These are phyloP conservation scores for Lactifluus pinguis DNA, from an alignment of 768 basidiomycete genomes.

Conservation along the genomic window DNA sequence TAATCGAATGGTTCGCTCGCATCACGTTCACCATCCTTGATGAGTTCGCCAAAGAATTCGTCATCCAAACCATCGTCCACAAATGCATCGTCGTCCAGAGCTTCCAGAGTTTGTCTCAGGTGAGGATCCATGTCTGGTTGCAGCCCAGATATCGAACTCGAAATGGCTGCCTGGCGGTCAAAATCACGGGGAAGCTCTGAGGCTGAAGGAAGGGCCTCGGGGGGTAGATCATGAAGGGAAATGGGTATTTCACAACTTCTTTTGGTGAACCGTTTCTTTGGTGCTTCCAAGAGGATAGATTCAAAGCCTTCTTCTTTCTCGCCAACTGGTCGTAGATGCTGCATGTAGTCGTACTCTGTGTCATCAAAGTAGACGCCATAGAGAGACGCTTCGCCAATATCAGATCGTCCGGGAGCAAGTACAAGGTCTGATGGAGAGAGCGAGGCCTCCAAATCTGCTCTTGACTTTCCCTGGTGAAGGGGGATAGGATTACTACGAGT, in stretches of 20 bases:
- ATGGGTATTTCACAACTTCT: constrained; percentile 31
- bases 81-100: constrained; percentile 93
- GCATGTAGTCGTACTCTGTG: constrained; percentile 96
- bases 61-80: constrained; percentile 70
- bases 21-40: constrained; percentile 60
- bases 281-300: constrained; percentile 73
- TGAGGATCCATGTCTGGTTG: constrained; percentile 96
- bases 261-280: constrained; percentile 32
- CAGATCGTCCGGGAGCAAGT: constrained; percentile 37
- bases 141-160: constrained; percentile 77
- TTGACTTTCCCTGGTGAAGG: constrained; percentile 57
- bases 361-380: constrained; percentile 96
- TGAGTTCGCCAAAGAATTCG: constrained; percentile 66
- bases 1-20: constrained; percentile 54
- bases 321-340: constrained; percentile 80
- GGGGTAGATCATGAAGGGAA: constrained; percentile 50
- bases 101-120: constrained; percentile 85
- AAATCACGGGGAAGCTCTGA: constrained; percentile 67
- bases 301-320: constrained; percentile 74
- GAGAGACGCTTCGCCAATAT: constrained; percentile 77
- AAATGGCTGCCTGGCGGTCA: constrained; percentile 70
- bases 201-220: constrained; percentile 63
- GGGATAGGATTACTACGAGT: neutral
- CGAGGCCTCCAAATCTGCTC: constrained; percentile 65
- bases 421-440: constrained; percentile 41